Conservation (phyloP, 78 protist genomes). For the Dictyostelium purpureum region DNA sequence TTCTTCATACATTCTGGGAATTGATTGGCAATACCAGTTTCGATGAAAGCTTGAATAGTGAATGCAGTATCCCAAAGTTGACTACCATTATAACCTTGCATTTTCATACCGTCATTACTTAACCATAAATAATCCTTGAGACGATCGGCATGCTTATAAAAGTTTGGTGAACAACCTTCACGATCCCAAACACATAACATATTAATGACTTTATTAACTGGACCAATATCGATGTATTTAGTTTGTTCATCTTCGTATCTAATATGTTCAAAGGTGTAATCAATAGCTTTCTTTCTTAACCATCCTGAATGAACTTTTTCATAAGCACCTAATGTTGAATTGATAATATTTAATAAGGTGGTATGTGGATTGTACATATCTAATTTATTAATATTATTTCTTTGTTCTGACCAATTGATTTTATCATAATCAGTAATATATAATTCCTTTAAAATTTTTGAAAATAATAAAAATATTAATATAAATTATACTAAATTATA, state of each 20-base stretch:
- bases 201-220: constrained; percentile 91
- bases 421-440: constrained; percentile 60
- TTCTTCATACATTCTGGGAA: constrained; percentile 18
- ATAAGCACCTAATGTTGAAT: constrained; percentile 44
- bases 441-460: constrained; percentile 71
- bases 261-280: constrained; percentile 79
- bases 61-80: constrained; percentile 97
- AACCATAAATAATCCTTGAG: constrained; percentile 94
- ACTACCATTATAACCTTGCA: constrained; percentile 98
- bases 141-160: constrained; percentile 86
- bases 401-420: constrained; percentile 80
- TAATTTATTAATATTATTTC: constrained; percentile 13
- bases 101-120: constrained; percentile 92
- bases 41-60: constrained; percentile 88
- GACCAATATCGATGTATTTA: constrained; percentile 94
- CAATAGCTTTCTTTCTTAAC: constrained; percentile 72
- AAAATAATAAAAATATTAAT: background rate
- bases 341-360: constrained; percentile 36
- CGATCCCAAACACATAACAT: constrained; percentile 85
- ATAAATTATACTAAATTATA: background rate
- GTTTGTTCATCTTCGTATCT: constrained; percentile 92
- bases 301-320: constrained; percentile 55
- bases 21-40: constrained; percentile 68
- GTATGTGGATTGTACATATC: constrained; percentile 88
- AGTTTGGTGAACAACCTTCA: constrained; percentile 62